These are phyloP conservation scores for Camelina laxa DNA, from an alignment of 345 rosid species.

Conservation along the genomic window DNA sequence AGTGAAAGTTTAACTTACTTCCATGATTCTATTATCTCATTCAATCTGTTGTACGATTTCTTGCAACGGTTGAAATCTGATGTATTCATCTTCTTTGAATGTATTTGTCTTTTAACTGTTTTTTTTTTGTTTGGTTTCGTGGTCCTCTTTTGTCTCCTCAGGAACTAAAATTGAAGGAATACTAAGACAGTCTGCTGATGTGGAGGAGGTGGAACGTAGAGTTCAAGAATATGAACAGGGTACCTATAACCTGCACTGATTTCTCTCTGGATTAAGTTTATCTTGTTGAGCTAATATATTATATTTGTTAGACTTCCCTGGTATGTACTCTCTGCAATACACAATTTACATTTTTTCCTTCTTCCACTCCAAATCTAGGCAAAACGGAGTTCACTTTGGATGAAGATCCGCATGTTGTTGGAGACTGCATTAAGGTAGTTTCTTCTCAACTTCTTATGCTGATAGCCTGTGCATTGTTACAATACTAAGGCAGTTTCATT, in stretches of 20 bases:
- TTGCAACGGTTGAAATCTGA: background rate
- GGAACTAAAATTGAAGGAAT: slow-evolving; percentile 93
- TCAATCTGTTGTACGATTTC: slow-evolving; percentile 1
- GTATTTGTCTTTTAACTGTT: background rate
- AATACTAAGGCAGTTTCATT: slow-evolving; percentile 41
- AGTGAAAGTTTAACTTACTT: slow-evolving; percentile 3
- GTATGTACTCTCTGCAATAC: slow-evolving; percentile 4
- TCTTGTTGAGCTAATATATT: slow-evolving; percentile 32
- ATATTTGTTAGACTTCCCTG: slow-evolving; percentile 25
- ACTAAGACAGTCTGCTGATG: slow-evolving; percentile 92
- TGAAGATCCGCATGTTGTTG: slow-evolving; percentile 98
- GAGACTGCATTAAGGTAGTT: slow-evolving; percentile 95
- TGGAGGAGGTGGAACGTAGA: slow-evolving; percentile 95
- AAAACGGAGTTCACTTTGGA: slow-evolving; percentile 79
- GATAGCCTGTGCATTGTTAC: slow-evolving; percentile 21
- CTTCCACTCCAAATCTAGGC: slow-evolving; percentile 51
- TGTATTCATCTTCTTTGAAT: background rate
- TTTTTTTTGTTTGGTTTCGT: slow-evolving; percentile 5
- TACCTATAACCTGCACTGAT: slow-evolving; percentile 41
- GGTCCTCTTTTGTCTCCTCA: slow-evolving; percentile 44
- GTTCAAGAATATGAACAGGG: slow-evolving; percentile 97
- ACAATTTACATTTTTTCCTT: slow-evolving; percentile 1
- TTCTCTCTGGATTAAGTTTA: slow-evolving; percentile 31
- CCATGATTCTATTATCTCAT: slow-evolving; percentile 23
- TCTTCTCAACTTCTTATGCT: slow-evolving; percentile 24